Evolutionary conservation across 352 stramenopile genomes (phyloP).

Genomic region (Phytophthora tentaculata): DNA sequence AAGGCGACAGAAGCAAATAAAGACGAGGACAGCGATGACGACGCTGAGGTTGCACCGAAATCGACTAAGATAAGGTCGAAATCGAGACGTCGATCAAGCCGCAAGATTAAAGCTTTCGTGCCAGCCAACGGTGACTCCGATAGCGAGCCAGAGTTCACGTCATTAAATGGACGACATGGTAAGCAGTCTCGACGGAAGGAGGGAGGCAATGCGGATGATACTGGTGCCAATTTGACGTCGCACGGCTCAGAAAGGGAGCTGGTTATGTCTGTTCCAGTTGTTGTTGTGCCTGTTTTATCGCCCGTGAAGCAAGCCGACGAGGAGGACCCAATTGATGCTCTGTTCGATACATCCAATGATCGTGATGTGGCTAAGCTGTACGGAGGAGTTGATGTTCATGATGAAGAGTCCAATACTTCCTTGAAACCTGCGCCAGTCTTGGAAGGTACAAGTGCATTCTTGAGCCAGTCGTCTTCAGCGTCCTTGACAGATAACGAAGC

Average conservation of each 20-base stretch:
- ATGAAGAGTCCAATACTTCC: conserved; percentile 2
- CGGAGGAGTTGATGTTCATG: conserved; percentile 3
- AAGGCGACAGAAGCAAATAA: conserved; percentile 19
- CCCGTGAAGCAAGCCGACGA: conserved; percentile 15
- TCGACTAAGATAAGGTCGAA: conserved; percentile 8
- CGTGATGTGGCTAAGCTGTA: conserved; percentile 49
- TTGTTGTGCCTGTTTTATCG: conserved; percentile 17
- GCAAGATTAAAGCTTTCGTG: conserved; percentile 20
- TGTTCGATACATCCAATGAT: conserved; percentile 66
- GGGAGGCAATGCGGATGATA: conserved; percentile 4
- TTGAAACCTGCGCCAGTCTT: background rate
- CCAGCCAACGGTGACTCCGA: conserved; percentile 10
- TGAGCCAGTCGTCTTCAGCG: conserved; percentile 9
- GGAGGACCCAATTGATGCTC: conserved; percentile 67
- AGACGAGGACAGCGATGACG: conserved; percentile 27
- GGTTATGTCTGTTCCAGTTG: conserved; percentile 9
- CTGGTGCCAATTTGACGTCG: background rate
- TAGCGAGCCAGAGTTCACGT: conserved; percentile 25
- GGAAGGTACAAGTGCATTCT: conserved; percentile 5
- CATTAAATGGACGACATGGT: conserved; percentile 24
- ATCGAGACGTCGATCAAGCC: conserved; percentile 25
- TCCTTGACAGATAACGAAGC: conserved; percentile 9
- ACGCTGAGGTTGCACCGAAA: conserved; percentile 14
- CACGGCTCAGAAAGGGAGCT: conserved; percentile 3
- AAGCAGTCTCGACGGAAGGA: conserved; percentile 19